Base-by-base conservation (phyloP, 1,284 basidiomycete genomes). In the Leccinum ponderosum region DNA sequence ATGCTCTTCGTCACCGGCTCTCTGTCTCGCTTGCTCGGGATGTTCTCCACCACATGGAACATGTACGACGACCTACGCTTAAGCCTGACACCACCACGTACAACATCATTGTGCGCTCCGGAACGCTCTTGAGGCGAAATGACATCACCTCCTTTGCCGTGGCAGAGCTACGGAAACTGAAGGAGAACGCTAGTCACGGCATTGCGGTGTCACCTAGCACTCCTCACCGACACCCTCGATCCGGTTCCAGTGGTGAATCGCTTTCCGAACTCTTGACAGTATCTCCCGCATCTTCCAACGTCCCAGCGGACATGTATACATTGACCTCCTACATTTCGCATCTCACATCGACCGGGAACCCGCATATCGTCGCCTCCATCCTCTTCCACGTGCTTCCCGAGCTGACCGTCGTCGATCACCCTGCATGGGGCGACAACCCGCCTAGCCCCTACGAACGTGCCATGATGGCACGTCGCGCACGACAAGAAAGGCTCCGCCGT, bases 1-100 rank as follows among this genome's bases (percentile, higher is more conserved):
- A 91, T 71, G 75, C 86, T 2, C 77, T 93, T 37, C 81, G 82
- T 2, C 80, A 89, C 64, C 81, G 82, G n/a, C 73, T 80, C 33
- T 86, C 86, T 3, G 74, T 81, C 8, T 59, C 65, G 0, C 73
- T 83, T 25, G 87, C 83, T 0, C 69, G 78, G 6, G 64, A 68
- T 8, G 71, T 91, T 5, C 68, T 90, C 15, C 65, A 80, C 7
- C 83, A 89, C 62, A 88, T 90, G 85, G 73, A 73, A 27, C 66
- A 73, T 14, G 60, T 75, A 4, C 79, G 82, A 22, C 57, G 74
- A 3, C 76, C 77, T 4, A 70, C 76, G 5, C 65, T 85, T 9
- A 61, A 72, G 27, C 84, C 85, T 0, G 77, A 83, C 61, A 74
- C 75, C 3, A 69, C 74, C 12, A 87, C 87, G 0, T 82, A 81